Conservation (phyloP, 805 yeast species). For the Candida silvatica region DNA sequence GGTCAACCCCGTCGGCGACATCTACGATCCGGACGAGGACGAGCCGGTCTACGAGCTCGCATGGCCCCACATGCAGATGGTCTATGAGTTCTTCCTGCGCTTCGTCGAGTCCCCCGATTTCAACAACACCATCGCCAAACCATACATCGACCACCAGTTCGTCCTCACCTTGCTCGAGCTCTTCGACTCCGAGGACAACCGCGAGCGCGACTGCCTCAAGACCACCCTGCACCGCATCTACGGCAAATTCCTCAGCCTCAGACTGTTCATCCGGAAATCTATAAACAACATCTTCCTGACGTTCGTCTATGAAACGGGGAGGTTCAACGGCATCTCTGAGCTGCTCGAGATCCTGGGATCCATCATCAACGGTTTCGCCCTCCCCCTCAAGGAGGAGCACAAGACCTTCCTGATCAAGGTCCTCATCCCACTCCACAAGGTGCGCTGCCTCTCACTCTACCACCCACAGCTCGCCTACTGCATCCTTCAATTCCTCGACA, state of each 20-base stretch:
- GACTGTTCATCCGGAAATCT: slow-evolving; percentile 86
- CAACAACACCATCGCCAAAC: slow-evolving; percentile 87
- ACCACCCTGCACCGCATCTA: slow-evolving; percentile 94
- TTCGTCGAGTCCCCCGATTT: slow-evolving; percentile 94
- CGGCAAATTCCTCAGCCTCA: slow-evolving; percentile 84
- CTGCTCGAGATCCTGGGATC: slow-evolving; percentile 91
- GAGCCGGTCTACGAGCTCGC: slow-evolving; percentile 95
- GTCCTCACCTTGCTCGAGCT: slow-evolving; percentile 74
- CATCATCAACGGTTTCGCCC: slow-evolving; percentile 94
- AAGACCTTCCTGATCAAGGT: slow-evolving; percentile 82
- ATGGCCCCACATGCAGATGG: slow-evolving; percentile 98
- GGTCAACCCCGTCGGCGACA: slow-evolving; percentile 92
- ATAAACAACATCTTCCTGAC: slow-evolving; percentile 89
- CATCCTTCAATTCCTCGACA: slow-evolving; percentile 91
- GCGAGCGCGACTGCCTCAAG: slow-evolving; percentile 91
- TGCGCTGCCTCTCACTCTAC: slow-evolving; percentile 77
- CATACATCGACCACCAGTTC: slow-evolving; percentile 86
- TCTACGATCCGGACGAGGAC: slow-evolving; percentile 97
- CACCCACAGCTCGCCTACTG: slow-evolving; percentile 98
- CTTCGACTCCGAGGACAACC: slow-evolving; percentile 93
- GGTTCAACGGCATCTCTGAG: slow-evolving; percentile 95
- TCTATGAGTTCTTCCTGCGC: slow-evolving; percentile 87
- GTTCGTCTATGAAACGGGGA: slow-evolving; percentile 89
- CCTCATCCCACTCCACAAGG: slow-evolving; percentile 87
- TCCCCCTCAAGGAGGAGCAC: slow-evolving; percentile 95